These are phyloP conservation scores for Penicillium waksmanii DNA, from an alignment of 495 filamentous ascomycete genomes.

Conservation along the genomic window DNA sequence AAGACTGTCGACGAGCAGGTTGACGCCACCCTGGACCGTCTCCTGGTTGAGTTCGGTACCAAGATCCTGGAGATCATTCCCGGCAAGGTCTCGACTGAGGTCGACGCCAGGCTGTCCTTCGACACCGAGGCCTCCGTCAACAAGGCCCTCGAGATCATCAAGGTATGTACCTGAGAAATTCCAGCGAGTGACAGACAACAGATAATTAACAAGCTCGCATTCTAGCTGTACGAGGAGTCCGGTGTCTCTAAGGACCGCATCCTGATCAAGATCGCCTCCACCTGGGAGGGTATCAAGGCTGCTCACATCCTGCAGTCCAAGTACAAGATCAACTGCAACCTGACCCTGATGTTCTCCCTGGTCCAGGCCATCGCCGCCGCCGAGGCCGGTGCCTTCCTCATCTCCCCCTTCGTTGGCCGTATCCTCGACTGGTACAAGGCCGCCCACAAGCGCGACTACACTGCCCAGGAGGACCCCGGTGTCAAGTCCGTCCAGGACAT, in stretches of 20 bases:
- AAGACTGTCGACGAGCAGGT: conserved; percentile 72
- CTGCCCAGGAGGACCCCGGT: conserved; percentile 88
- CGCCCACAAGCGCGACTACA: conserved; percentile 88
- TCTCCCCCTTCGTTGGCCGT: conserved; percentile 98
- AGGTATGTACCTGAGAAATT: conserved; percentile 54
- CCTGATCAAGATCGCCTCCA: conserved; percentile 63
- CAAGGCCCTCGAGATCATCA: conserved; percentile 97
- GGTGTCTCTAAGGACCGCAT: conserved; percentile 93
- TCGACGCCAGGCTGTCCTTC: conserved; percentile 96
- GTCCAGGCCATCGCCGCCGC: conserved; percentile 95
- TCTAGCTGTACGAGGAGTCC: conserved; percentile 85
- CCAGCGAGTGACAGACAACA: too few species aligned
- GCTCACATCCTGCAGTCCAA: conserved; percentile 91
- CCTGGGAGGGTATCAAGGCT: conserved; percentile 95
- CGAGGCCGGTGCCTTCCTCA: conserved; percentile 96
- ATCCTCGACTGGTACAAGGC: conserved; percentile 99
- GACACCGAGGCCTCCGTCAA: conserved; percentile 88
- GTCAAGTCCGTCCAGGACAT: conserved; percentile 94
- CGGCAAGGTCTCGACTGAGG: conserved; percentile 98
- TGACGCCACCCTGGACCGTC: conserved; percentile 82
- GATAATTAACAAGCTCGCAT: conserved; percentile 16
- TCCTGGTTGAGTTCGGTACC: conserved; percentile 96
- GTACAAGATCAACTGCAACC: conserved; percentile 95
- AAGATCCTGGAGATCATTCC: conserved; percentile 97
- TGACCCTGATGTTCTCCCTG: conserved; percentile 98